Percentiles rank a stretch among this genome's conserved stretches.
Conservation (phyloP, 2,329 filamentous ascomycete genomes). For the Apiospora rasikravindrae region DNA sequence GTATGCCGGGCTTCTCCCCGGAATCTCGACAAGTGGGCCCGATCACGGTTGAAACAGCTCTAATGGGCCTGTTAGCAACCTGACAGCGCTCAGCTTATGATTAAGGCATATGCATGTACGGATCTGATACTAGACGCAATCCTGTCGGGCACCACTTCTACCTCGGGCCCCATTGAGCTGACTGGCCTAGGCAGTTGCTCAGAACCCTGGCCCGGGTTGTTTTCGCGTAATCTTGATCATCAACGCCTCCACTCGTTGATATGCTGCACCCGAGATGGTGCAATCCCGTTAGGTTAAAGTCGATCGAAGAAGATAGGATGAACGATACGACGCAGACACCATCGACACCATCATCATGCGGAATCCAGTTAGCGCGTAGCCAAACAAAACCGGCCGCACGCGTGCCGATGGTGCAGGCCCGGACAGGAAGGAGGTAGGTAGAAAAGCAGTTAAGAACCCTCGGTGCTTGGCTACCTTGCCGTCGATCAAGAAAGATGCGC, state of each 20-base stretch:
- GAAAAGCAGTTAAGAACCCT: not conserved
- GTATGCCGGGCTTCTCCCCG: not conserved
- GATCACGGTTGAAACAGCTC: conserved; percentile 14
- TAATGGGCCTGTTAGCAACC: not conserved
- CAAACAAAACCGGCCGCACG: not conserved
- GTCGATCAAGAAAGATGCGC: conserved; percentile 24
- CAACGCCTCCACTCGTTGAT: not conserved
- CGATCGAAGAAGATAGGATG: not conserved
- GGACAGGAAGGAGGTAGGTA: not conserved
- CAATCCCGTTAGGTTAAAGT: not conserved
- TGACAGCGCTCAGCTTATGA: not conserved
- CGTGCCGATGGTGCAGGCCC: not conserved
- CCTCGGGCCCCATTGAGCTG: not conserved
- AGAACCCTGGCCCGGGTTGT: not conserved
- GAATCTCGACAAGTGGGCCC: conserved; percentile 12
- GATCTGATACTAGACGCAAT: not conserved
- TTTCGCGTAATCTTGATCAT: not conserved
- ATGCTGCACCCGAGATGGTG: conserved; percentile 1
- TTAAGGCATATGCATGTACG: not conserved
- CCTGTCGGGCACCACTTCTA: not conserved
- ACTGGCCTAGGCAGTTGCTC: not conserved
- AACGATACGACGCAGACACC: conserved; percentile 1
- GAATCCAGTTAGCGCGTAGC: not conserved
- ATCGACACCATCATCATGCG: not conserved
- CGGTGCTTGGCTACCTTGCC: conserved; percentile 6